These are phyloP conservation scores for Suillus spraguei DNA, from an alignment of 768 basidiomycete genomes.

Conservation along the genomic window DNA sequence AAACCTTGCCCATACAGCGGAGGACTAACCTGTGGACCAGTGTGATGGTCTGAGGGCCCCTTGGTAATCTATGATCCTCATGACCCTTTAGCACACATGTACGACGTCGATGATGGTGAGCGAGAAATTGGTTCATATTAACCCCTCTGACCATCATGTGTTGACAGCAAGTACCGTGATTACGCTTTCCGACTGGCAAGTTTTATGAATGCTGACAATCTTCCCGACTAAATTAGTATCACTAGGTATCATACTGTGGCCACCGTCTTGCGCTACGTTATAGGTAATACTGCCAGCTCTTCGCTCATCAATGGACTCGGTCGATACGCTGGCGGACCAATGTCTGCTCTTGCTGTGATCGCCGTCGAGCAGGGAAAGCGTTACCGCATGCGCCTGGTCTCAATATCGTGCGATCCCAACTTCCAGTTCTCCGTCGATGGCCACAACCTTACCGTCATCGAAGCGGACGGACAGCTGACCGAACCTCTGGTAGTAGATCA, in stretches of 20 bases:
- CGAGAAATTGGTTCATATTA: not conserved
- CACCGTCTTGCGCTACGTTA: constrained; percentile 7
- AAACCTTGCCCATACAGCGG: not conserved
- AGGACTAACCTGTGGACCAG: not conserved
- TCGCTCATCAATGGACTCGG: constrained; percentile 53
- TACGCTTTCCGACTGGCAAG: constrained; percentile 40
- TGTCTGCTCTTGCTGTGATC: constrained; percentile 31
- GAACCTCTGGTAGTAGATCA: constrained; percentile 39
- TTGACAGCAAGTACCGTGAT: constrained; percentile 36
- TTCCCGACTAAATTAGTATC: not conserved
- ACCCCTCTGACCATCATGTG: not conserved
- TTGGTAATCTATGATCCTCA: constrained; percentile 24
- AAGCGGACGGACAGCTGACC: constrained; percentile 39
- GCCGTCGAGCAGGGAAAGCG: constrained; percentile 30
- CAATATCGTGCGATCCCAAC: constrained; percentile 41
- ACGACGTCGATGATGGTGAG: constrained; percentile 24
- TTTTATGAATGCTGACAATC: not conserved
- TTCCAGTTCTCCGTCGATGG: constrained; percentile 42
- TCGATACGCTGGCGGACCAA: constrained; percentile 39
- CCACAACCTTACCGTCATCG: constrained; percentile 45
- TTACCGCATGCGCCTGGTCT: constrained; percentile 35
- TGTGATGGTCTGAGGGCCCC: constrained; percentile 20
- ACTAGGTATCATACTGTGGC: constrained; percentile 17
- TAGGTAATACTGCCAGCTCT: constrained; percentile 25
- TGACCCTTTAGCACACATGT: constrained; percentile 19